Evolutionary conservation across 2,329 filamentous ascomycete genomes (phyloP), one percentile per base, ranked within the genome.

Genomic region (Neoarthrinium moseri): DNA sequence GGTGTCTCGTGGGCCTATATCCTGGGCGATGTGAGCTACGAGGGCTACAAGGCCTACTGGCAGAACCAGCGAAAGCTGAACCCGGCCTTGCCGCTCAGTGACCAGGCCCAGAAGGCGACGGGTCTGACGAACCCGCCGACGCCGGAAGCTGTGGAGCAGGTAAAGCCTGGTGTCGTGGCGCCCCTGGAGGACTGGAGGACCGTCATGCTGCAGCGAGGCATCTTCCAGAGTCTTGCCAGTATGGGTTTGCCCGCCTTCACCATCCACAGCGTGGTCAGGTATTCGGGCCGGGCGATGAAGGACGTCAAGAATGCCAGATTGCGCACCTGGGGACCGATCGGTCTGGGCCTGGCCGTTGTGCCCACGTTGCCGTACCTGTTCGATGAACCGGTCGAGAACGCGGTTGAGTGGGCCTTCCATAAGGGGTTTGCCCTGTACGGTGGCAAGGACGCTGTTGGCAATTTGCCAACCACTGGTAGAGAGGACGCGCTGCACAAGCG

Each of bases 171-270:
- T 1, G 62, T 65, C 6, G 70, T 83, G 2, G 71, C 89, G 4
- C 84, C 91, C 5, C 78, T 96, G 26, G 91, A 99, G 57, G 92
- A 99, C 64, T 99, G 88, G 61, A 75, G 91, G 34, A 85, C 89
- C 12, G 89, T 99, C 5, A 95, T 96, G 87, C 86, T 84, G 20
- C 89, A 99, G 71, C 76, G 94, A 52, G 91, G 83, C 2, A 78
- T 96, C 18, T 99, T 99, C 70, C 94, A 99, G 70, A 83, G 83
- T 53, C 51, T 99, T 38, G 94, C 94, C 0, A 89, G 84, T 59
- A 99, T 99, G 94, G 94, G 89, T 2, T 68, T 97, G 54, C 94
- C 92, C 0, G 92, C 91, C 0, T 89, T 96, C 51, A 96, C 91
- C 0, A 96, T 97, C 47, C 92, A 96, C 67, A 91, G 86, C 51